Evolutionary conservation across 768 basidiomycete genomes (phyloP).

Genomic region (Pulveroboletus sp.): DNA sequence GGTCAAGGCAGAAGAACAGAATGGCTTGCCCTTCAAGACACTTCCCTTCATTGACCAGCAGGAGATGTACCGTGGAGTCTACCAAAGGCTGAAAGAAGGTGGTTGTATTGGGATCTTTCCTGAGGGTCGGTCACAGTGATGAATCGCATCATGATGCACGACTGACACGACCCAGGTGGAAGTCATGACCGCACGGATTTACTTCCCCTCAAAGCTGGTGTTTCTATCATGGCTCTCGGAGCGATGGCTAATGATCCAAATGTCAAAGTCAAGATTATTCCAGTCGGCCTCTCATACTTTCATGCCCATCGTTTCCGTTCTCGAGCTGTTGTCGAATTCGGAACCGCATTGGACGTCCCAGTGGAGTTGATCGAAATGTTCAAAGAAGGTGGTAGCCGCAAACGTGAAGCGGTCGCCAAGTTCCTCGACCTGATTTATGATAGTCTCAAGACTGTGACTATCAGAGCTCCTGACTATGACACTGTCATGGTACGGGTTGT

Average conservation of each 20-base stretch:
- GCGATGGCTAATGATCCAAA: constrained; percentile 91
- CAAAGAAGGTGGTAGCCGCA: constrained; percentile 80
- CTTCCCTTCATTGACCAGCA: constrained; percentile 91
- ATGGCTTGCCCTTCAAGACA: constrained; percentile 74
- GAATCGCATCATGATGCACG: background rate
- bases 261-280: constrained; percentile 86
- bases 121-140: constrained; percentile 60
- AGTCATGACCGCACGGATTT: constrained; percentile 97
- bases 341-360: constrained; percentile 89
- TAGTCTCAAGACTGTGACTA: constrained; percentile 90
- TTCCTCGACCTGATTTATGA: constrained; percentile 91
- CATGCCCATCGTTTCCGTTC: constrained; percentile 88
- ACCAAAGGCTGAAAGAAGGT: constrained; percentile 76
- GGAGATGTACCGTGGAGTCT: constrained; percentile 92
- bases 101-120: constrained; percentile 97
- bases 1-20: constrained; percentile 45
- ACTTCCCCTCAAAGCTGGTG: constrained; percentile 94
- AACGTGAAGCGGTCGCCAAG: constrained; percentile 85
- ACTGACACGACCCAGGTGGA: constrained; percentile 58
- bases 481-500: constrained; percentile 81
- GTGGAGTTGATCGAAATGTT: constrained; percentile 83
- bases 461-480: constrained; percentile 94
- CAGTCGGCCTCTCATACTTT: constrained; percentile 74
- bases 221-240: constrained; percentile 96
- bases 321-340: constrained; percentile 96